Evolutionary conservation across 371 early-diverging fungal genomes (phyloP).

Genomic region (Chytridium lagenaria): DNA sequence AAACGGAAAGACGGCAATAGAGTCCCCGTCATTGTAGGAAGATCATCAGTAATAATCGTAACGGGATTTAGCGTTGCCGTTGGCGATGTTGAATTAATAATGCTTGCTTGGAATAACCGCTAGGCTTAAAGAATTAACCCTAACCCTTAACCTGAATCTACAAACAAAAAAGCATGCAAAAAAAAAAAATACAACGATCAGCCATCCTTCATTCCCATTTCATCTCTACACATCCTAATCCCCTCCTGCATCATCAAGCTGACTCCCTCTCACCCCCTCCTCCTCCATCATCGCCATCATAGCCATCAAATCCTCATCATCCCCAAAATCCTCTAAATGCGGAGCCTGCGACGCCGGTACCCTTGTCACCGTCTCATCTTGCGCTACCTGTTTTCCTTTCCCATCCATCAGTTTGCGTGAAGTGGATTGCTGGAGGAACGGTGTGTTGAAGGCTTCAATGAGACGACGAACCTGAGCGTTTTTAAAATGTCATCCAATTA

Average conservation of each 20-base stretch:
- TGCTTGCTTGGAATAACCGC: too few relatives aligned
- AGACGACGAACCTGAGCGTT: slow-evolving; percentile 54
- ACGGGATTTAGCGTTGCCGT: too few relatives aligned
- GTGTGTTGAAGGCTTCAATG: slow-evolving; percentile 64
- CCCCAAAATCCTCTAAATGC: not conserved
- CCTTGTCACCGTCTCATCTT: not conserved
- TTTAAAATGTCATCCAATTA: not conserved
- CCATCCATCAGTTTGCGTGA: slow-evolving; percentile 1
- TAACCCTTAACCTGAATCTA: too few relatives aligned
- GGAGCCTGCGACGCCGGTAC: not conserved
- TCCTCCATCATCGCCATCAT: too few relatives aligned
- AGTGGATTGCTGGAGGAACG: slow-evolving; percentile 32
- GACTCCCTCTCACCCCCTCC: not conserved
- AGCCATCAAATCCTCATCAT: too few relatives aligned
- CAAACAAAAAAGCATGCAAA: too few relatives aligned
- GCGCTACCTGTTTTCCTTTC: not conserved
- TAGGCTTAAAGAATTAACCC: too few relatives aligned
- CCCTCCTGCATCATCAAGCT: not conserved
- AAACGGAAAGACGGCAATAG: too few relatives aligned
- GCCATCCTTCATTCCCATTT: not conserved
- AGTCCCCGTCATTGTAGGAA: too few relatives aligned
- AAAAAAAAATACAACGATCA: too few relatives aligned
- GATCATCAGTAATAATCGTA: too few relatives aligned
- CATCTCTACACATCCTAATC: not conserved
- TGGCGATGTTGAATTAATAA: too few relatives aligned